phyloP scores from a whole-genome alignment of 352 stramenopile genomes.

The Pythium utonaiense region DNA sequence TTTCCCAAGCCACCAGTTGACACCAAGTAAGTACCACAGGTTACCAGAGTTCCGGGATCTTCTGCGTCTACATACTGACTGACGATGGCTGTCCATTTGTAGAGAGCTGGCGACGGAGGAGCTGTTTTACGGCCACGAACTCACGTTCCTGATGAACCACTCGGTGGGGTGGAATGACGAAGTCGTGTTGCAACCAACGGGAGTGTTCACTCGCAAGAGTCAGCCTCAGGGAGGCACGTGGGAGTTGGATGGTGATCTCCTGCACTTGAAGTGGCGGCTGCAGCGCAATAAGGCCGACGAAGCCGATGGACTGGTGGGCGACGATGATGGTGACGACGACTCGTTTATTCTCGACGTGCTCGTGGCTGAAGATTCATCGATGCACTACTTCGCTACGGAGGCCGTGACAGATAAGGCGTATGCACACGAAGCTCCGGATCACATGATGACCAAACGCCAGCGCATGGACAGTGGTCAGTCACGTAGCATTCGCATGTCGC shows the following conservation, averaged over 20 bases:
- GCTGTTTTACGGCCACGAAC: constrained; percentile 72
- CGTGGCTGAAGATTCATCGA: constrained; percentile 59
- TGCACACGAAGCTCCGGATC: constrained; percentile 54
- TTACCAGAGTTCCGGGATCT: no score
- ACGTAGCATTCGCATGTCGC: constrained; percentile 56
- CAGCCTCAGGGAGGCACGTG: constrained; percentile 68
- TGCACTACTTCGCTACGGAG: constrained; percentile 80
- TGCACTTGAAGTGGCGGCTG: constrained; percentile 77
- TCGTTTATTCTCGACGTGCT: constrained; percentile 73
- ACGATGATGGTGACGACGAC: constrained; percentile 42
- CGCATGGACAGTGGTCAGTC: constrained; percentile 30
- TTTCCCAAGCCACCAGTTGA: constrained; percentile 62
- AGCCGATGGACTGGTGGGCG: constrained; percentile 16
- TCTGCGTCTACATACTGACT: background rate
- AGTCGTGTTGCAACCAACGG: constrained; percentile 51
- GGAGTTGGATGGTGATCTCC: constrained; percentile 71
- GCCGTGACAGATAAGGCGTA: constrained; percentile 60
- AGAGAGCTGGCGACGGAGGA: constrained; percentile 52
- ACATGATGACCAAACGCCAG: constrained; percentile 48
- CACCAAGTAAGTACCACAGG: constrained; percentile 39
- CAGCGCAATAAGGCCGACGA: constrained; percentile 27
- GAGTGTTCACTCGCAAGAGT: constrained; percentile 63
- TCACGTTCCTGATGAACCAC: constrained; percentile 79
- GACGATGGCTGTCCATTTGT: no score
- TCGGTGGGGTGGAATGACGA: constrained; percentile 77